Conservation (phyloP, 257 asterid genomes). For the Lantana camara region DNA sequence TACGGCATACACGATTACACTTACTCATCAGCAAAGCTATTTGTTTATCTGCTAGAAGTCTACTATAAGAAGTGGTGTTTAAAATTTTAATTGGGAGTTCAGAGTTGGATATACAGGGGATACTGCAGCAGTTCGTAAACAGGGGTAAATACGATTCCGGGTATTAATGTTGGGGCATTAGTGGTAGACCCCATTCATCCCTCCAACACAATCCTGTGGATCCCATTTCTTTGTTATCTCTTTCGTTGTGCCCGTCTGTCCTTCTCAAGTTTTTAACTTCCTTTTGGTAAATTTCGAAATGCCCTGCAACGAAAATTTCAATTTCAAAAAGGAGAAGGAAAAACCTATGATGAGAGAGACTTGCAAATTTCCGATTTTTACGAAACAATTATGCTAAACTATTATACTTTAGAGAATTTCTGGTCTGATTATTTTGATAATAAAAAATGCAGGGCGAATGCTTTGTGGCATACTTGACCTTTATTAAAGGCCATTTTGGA, state of each 20-base stretch:
- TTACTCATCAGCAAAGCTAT: neutral
- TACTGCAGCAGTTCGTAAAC: slow-evolving; percentile 27
- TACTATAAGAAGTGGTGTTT: slow-evolving; percentile 7
- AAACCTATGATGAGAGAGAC: slow-evolving; percentile 1
- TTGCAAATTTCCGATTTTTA: slow-evolving; percentile 20
- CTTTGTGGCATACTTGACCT: slow-evolving; percentile 42
- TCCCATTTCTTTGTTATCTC: slow-evolving; percentile 48
- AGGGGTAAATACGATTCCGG: slow-evolving; percentile 24
- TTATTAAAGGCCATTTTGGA: slow-evolving; percentile 38
- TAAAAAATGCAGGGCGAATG: slow-evolving; percentile 58
- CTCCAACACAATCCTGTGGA: slow-evolving; percentile 44
- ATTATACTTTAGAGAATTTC: slow-evolving; percentile 26
- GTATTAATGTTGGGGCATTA: slow-evolving; percentile 23
- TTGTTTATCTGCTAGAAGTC: slow-evolving; percentile 11
- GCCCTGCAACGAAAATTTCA: slow-evolving; percentile 1
- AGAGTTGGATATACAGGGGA: slow-evolving; percentile 23
- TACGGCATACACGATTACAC: too few species aligned
- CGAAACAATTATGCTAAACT: slow-evolving; percentile 18
- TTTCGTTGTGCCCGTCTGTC: slow-evolving; percentile 28
- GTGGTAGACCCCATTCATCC: slow-evolving; percentile 45
- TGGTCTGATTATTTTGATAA: slow-evolving; percentile 32
- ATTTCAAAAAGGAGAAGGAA: slow-evolving; percentile 2
- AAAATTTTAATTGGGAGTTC: slow-evolving; percentile 25
- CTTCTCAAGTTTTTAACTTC: neutral
- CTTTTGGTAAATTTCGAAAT: slow-evolving; percentile 28